Percentiles rank a stretch among this genome's conserved stretches.
phyloP scores from a whole-genome alignment of 805 yeast genomes.

The Ogataea nitratoaversa region DNA sequence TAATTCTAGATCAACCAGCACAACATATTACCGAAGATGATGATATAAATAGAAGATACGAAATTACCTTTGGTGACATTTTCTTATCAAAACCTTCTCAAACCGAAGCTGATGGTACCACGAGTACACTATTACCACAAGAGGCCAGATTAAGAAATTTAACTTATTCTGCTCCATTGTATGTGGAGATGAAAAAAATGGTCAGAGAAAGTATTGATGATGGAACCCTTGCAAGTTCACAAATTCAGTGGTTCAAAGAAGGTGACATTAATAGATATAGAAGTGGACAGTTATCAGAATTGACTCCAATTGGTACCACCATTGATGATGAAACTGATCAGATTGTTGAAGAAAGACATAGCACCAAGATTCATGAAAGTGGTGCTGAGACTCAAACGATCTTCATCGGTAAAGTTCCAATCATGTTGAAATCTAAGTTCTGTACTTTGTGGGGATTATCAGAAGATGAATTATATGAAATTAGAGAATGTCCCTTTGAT shows the following conservation, averaged over 20 bases:
- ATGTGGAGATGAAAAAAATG: constrained; percentile 91
- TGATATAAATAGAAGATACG: constrained; percentile 86
- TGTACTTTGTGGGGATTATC: constrained; percentile 87
- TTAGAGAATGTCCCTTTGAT: constrained; percentile 98
- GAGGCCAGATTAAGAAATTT: constrained; percentile 95
- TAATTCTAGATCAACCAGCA: constrained; percentile 96
- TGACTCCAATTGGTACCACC: constrained; percentile 26
- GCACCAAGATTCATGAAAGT: constrained; percentile 28
- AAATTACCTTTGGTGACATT: constrained; percentile 96
- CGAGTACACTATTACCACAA: constrained; percentile 97
- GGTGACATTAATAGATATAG: constrained; percentile 40
- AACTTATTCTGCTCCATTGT: constrained; percentile 93
- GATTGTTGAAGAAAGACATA: constrained; percentile 42
- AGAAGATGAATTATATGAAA: constrained; percentile 89
- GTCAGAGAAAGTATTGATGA: constrained; percentile 82
- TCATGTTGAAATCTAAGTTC: constrained; percentile 94
- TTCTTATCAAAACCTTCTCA: constrained; percentile 95
- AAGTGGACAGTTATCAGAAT: constrained; percentile 25
- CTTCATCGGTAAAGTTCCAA: constrained; percentile 94
- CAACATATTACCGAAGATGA: constrained; percentile 92
- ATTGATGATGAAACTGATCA: constrained; percentile 65
- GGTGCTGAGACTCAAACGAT: constrained; percentile 40
- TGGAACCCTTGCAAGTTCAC: constrained; percentile 45
- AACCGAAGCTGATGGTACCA: constrained; percentile 99
- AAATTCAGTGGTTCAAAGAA: constrained; percentile 57